Evolutionary conservation across 768 basidiomycete genomes (phyloP).

Genomic region (Lactifluus piperatus): DNA sequence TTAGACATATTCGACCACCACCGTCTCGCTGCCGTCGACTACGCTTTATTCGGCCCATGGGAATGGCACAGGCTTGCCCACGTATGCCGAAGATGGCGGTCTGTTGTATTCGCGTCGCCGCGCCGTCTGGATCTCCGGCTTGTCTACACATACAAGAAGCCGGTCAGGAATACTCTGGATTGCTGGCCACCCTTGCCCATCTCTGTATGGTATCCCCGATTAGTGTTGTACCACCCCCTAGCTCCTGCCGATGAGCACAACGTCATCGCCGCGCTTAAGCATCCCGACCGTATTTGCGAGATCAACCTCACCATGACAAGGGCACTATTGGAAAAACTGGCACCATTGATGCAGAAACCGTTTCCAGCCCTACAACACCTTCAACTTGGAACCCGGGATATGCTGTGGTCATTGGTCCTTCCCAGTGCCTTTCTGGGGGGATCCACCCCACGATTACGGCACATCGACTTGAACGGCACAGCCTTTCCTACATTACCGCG

Average conservation of each 20-base stretch:
- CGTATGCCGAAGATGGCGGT: constrained; percentile 11
- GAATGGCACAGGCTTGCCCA: constrained; percentile 14
- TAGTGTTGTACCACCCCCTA: background rate
- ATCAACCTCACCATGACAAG: constrained; percentile 13
- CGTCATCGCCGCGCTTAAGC: background rate
- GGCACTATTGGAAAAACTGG: background rate
- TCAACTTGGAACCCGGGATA: background rate
- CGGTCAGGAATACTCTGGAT: constrained; percentile 1
- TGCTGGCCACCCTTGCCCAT: constrained; percentile 9
- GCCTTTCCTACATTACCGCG: constrained; percentile 5
- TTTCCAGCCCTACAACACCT: background rate
- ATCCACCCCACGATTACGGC: background rate
- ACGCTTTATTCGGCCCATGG: constrained; percentile 5
- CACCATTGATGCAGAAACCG: background rate
- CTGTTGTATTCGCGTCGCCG: constrained; percentile 5
- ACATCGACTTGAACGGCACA: background rate
- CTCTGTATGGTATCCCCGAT: constrained; percentile 10
- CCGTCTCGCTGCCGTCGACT: background rate
- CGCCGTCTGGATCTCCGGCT: constrained; percentile 8
- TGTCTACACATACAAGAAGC: constrained; percentile 11
- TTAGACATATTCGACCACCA: constrained; percentile 12
- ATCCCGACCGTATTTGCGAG: constrained; percentile 8
- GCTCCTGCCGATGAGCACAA: constrained; percentile 2
- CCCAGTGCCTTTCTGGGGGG: constrained; percentile 2
- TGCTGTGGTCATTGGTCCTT: background rate